Evolutionary conservation across 805 yeast species (phyloP).

Genomic region (Candida khao-thaluensis): DNA sequence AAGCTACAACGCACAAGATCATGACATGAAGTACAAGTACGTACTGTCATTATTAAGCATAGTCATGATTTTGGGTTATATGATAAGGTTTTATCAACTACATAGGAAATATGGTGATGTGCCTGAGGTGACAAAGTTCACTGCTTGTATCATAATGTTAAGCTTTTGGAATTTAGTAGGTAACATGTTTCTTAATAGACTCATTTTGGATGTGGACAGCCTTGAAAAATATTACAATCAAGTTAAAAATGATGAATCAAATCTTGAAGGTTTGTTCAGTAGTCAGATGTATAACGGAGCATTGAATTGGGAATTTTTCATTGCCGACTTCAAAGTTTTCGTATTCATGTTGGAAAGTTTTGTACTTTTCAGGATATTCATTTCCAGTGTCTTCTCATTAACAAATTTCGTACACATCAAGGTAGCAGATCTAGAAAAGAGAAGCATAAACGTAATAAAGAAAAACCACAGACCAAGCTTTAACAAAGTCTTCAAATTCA

Average conservation of each 20-base stretch:
- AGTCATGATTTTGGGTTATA: not conserved
- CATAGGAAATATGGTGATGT: not conserved
- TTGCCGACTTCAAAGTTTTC: slow-evolving; percentile 3
- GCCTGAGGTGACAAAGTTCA: not conserved
- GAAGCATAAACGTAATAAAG: not conserved
- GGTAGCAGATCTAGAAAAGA: slow-evolving; percentile 1
- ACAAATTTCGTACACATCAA: not conserved
- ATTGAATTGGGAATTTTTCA: not conserved
- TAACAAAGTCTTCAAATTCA: not conserved
- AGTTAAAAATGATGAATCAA: not conserved
- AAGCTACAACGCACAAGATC: not conserved
- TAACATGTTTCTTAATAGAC: not conserved
- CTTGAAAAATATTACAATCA: slow-evolving; percentile 1
- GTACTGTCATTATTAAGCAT: slow-evolving; percentile 2
- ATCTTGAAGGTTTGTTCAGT: not conserved
- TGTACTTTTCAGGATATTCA: slow-evolving; percentile 2
- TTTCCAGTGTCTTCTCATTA: not conserved
- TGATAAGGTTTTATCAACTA: slow-evolving; percentile 1
- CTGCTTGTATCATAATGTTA: slow-evolving; percentile 1
- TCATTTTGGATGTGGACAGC: not conserved
- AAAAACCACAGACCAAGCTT: not conserved
- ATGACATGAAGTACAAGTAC: not conserved
- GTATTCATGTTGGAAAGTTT: not conserved
- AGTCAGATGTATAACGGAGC: not conserved
- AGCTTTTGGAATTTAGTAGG: slow-evolving; percentile 2